phyloP scores from a whole-genome alignment of 768 basidiomycete species.

The Favolaschia claudopus region DNA sequence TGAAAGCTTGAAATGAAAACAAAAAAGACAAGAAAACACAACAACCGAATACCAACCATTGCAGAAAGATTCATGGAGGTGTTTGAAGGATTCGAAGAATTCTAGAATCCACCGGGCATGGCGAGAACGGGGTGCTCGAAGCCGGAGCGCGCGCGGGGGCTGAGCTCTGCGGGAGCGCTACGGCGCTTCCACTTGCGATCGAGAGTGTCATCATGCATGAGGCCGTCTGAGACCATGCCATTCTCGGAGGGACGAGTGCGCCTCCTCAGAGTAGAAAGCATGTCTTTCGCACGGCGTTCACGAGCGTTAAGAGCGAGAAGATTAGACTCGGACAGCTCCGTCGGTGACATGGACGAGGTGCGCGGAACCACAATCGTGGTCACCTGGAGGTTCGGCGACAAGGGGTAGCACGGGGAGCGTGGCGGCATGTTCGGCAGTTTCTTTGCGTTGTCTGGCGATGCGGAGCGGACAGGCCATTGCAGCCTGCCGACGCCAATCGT shows the following conservation, averaged over 20 bases:
- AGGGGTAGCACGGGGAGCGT: slow-evolving; percentile 46
- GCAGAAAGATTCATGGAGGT: background rate
- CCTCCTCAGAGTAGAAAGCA: slow-evolving; percentile 70
- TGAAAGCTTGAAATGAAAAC: slow-evolving; percentile 23
- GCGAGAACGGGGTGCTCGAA: slow-evolving; percentile 68
- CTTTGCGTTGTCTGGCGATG: slow-evolving; percentile 35
- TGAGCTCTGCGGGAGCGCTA: slow-evolving; percentile 71
- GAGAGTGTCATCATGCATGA: slow-evolving; percentile 26
- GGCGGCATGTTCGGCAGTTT: slow-evolving; percentile 37
- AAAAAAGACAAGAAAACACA: slow-evolving; percentile 18
- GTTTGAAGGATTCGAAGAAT: background rate
- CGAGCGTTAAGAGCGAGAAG: slow-evolving; percentile 60
- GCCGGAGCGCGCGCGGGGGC: slow-evolving; percentile 55
- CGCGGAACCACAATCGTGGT: slow-evolving; percentile 59
- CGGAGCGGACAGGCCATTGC: slow-evolving; percentile 48
- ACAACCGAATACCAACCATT: background rate
- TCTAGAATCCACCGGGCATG: slow-evolving; percentile 67
- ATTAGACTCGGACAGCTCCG: slow-evolving; percentile 61
- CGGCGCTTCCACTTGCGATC: slow-evolving; percentile 58
- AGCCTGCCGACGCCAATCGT: slow-evolving; percentile 50
- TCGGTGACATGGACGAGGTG: slow-evolving; percentile 48
- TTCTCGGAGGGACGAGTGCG: slow-evolving; percentile 55
- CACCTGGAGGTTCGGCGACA: slow-evolving; percentile 52
- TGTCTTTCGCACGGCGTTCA: slow-evolving; percentile 63
- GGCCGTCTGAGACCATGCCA: slow-evolving; percentile 25